Base-by-base conservation (phyloP, 345 rosid genomes). In the Anastatica hierochuntica region DNA sequence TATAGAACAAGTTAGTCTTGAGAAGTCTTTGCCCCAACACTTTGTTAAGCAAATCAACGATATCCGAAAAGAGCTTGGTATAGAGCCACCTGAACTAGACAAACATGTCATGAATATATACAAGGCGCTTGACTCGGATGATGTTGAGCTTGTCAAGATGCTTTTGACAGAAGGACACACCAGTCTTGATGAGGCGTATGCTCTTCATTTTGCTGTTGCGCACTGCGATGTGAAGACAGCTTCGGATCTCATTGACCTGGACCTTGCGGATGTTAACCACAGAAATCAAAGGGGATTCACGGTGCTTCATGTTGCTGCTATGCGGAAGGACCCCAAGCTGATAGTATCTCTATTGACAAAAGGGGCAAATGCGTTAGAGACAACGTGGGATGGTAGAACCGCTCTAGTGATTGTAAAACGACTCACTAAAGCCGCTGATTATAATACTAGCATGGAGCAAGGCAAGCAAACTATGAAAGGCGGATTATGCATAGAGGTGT, bases 101-200 rank as follows among this genome's bases (percentile, higher is more conserved):
- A 85, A 79, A 61, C 85, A 81, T 36, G 75, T 76, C 9, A 73
- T 52, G 64, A 74, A 94, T 63, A 78, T 85, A 42, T 75, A 75
- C 58, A 70, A 88, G 43, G 97, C 95, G 2, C 67, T 89, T 1
- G 95, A 89, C 49, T 89, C 95, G 0, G 95, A 89, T 31, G 97
- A 89, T 41, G 85, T 89, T 7, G 94, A 89, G 47, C 68, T 89
- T 53, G 88, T 89, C 44, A 70, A 88, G 50, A 75, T 81, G 95
- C 79, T 89, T 18, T 64, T 85, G 45, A 70, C 66, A 45, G 97
- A 89, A 47, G 85, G 74, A 11, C 78, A 78, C 39, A 76, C 83
- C 30, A 79, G 62, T 66, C 70, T 89, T 20, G 97, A 89, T 48
- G 79, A 72, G 40, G 77, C 95, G 0, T 62, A 59, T 61, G 95